Evolutionary conservation across 2,329 filamentous ascomycete species (phyloP), one percentile per base, ranked within the genome.

Genomic region (Fragosphaeria purpurea): DNA sequence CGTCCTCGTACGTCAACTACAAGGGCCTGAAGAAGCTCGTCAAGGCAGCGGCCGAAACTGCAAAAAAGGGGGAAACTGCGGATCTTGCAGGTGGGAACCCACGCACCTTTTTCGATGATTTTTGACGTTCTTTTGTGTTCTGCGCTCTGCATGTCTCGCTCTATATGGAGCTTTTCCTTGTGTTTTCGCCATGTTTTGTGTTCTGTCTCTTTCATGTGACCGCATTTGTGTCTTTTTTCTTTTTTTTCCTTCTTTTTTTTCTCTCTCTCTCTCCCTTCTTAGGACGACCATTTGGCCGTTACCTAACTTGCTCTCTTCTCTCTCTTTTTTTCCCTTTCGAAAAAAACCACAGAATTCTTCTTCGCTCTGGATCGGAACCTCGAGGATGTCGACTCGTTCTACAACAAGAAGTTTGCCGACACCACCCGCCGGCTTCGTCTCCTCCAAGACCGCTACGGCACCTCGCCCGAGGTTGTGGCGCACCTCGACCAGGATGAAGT

Each of bases 281-380:
- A 45, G 56, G 50, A 58, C 47, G 53, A 53, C 47, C 44, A 43
- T 49, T 46, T 50, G 55, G 56, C 61, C 60, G 57, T 62, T 60
- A 58, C 65, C 67, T 71, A 65, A 70, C 65, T 56, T 58, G 56
- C 55, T 9, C 35, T n/a, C 42, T 46, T 44, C 37, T 42, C 22
- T 22, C 22, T 22, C 22, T 46, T 32, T 22, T 44, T 37, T 44
- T n/a, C 44, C 43, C 35, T 7, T 43, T 46, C 33, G 58, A 54
- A 56, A 60, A 38, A 46, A 22, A 22, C 22, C 39, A 61, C 72
- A 96, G 93, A 90, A 67, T 95, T 98, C 76, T 95, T 96, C 73
- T 95, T 91, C 67, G 87, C 85, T 57, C 82, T 98, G 66, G 93
- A 98, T 65, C 87, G 93, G 61, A 96, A 97, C 65, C 83, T 98